Evolutionary conservation across 495 filamentous ascomycete genomes (phyloP).

Genomic region (Rhypophila decipiens): DNA sequence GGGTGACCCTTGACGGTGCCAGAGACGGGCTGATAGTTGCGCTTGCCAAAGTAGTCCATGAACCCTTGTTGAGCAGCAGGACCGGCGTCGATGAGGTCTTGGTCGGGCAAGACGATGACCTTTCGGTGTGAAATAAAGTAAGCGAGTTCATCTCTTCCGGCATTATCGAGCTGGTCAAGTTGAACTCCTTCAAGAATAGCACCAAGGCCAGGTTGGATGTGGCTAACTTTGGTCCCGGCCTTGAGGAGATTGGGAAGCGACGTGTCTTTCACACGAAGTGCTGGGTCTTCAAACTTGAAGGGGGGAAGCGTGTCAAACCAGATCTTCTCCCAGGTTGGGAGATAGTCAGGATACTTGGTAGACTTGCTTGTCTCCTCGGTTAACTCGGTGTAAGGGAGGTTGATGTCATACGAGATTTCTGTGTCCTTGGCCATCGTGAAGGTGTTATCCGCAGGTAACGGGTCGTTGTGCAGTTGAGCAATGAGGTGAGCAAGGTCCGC

Average conservation of each 20-base stretch:
- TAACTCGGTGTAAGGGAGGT: not conserved
- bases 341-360: constrained; percentile 2
- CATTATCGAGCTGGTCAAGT: not conserved
- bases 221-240: not conserved
- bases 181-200: not conserved
- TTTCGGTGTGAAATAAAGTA: constrained; percentile 1
- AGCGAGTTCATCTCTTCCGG: not conserved
- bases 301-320: not conserved
- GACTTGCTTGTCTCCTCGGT: not conserved
- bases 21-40: not conserved
- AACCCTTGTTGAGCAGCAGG: not conserved
- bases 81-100: constrained; percentile 1
- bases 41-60: not conserved
- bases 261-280: not conserved
- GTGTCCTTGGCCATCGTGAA: no score
- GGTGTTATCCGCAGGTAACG: no score
- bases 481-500: no score
- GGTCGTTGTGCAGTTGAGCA: no score
- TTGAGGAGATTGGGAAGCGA: not conserved
- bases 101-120: constrained; percentile 1
- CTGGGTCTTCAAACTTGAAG: not conserved
- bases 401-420: not conserved
- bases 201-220: not conserved
- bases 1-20: constrained; percentile 1
- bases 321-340: constrained; percentile 1